Base-by-base conservation (phyloP, 768 basidiomycete species). In the Pulveroboletus ravenelii region DNA sequence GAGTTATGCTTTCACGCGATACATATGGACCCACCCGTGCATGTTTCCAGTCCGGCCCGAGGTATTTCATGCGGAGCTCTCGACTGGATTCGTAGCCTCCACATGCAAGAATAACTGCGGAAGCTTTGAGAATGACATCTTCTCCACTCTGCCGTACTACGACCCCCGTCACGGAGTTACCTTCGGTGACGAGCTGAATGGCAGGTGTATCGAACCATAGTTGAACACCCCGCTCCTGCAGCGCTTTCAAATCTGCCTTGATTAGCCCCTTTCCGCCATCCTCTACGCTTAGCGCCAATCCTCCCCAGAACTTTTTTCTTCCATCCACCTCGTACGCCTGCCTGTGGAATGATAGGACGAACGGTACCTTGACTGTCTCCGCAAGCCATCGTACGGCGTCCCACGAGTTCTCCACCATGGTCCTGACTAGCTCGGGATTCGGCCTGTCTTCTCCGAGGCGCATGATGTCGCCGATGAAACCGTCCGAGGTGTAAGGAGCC, bases 241-340 rank as follows among this genome's bases (percentile, higher is more conserved):
- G 70, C 1, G 78, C 78, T 15, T 59, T 61, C 36, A 71, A 73
- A 63, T 85, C 81, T 5, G 82, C 77, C 39, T 61, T 70, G 46
- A 87, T 82, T 10, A 87, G 66, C 2, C 85, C 84, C 61, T 85
- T 87, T 10, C 85, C 85, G 2, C 84, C 84, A 35, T 79, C 78
- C 47, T 78, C 72, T n/a, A 80, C 78, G 55, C 77, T 74, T 23
- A 85, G 71, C 9, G 76, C 81, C 66, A 87, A 66, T 6, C 84
- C 85, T 18, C 85, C 84, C 84, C 84, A 87, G 59, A 87, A 87
- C 53, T 74, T 81, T 55, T 81, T 77, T 49, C 77, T 70, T 36
- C 82, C 83, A 18, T 75, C 67, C 27, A 85, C 77, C 47, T 80
- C 74, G 63, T 85, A 87, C 10, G 85, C 84, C 60, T 87, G 84